Percentiles rank a stretch among this genome's conserved stretches.
These are phyloP conservation scores for Rosa lucieae DNA, from an alignment of 306 rosid genomes.

Conservation along the genomic window DNA sequence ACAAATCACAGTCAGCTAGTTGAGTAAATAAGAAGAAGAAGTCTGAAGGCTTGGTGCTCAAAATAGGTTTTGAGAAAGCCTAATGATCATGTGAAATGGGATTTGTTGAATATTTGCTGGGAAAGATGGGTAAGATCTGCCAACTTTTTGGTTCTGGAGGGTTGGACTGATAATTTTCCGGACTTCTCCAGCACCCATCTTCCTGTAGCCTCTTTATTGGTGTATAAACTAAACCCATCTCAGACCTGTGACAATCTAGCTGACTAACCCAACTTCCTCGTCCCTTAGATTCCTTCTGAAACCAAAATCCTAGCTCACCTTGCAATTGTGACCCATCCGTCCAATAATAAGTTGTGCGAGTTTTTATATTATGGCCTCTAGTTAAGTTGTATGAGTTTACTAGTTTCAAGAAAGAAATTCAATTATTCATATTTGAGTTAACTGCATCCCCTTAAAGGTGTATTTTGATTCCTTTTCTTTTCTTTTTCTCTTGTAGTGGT, in stretches of 20 bases:
- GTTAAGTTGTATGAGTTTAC: background rate
- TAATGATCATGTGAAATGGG: too few relatives aligned
- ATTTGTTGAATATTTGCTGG: too few relatives aligned
- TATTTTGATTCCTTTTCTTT: background rate
- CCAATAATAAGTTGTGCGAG: background rate
- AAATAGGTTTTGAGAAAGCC: too few relatives aligned
- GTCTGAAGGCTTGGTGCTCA: too few relatives aligned
- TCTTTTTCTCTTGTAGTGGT: conserved; percentile 55
- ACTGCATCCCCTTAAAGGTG: background rate
- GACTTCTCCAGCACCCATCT: background rate
- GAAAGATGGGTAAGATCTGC: too few relatives aligned
- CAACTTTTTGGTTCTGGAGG: too few relatives aligned
- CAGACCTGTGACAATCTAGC: background rate
- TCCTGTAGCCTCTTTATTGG: background rate
- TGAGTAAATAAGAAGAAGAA: too few relatives aligned
- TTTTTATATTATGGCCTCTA: background rate
- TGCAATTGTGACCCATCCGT: background rate
- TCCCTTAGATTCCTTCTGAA: background rate
- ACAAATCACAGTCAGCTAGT: too few relatives aligned
- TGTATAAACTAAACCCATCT: background rate
- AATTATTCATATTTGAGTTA: background rate
- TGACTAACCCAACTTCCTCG: background rate
- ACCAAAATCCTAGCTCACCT: background rate
- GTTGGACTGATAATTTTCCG: background rate
- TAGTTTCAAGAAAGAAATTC: background rate